Evolutionary conservation across 1,139 yeast species (phyloP).

Genomic region (Yamadazyma siamensis): DNA sequence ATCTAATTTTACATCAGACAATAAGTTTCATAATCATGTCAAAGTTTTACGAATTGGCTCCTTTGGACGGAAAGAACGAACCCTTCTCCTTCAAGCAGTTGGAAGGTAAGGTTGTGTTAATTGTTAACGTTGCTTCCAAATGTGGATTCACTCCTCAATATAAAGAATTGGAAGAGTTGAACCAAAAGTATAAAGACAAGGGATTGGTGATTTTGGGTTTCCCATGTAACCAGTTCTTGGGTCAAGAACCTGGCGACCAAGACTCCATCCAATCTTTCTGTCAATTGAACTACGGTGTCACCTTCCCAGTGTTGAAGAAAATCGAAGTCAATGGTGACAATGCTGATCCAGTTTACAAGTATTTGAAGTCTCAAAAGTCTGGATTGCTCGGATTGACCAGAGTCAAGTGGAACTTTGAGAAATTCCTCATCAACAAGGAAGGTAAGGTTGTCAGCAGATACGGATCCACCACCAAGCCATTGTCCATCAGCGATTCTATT

Average conservation of each 20-base stretch:
- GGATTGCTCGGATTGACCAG: conserved; percentile 44
- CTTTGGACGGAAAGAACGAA: conserved; percentile 46
- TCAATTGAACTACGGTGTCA: conserved; percentile 48
- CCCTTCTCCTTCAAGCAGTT: conserved; percentile 66
- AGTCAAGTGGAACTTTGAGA: conserved; percentile 52
- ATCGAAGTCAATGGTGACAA: conserved; percentile 83
- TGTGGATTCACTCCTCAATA: conserved; percentile 85
- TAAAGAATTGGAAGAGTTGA: conserved; percentile 73
- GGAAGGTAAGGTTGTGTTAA: conserved; percentile 84
- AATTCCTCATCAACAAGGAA: conserved; percentile 42
- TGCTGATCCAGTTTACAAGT: conserved; percentile 78
- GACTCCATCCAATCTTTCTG: conserved; percentile 43
- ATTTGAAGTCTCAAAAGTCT: conserved; percentile 55
- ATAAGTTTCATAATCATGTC: too few relatives aligned
- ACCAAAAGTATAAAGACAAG: conserved; percentile 71
- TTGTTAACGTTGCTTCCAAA: conserved; percentile 93
- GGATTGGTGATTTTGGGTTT: conserved; percentile 83
- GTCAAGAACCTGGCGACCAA: conserved; percentile 43
- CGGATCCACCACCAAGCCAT: conserved; percentile 42
- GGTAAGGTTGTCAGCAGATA: conserved; percentile 47
- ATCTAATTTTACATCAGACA: too few relatives aligned
- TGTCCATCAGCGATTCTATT: conserved; percentile 30
- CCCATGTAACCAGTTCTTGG: conserved; percentile 76
- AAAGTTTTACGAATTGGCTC: conserved; percentile 38
- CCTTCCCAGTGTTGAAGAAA: conserved; percentile 86